Conservation (phyloP, 352 stramenopile genomes). For the Nothophytophthora sp. region DNA sequence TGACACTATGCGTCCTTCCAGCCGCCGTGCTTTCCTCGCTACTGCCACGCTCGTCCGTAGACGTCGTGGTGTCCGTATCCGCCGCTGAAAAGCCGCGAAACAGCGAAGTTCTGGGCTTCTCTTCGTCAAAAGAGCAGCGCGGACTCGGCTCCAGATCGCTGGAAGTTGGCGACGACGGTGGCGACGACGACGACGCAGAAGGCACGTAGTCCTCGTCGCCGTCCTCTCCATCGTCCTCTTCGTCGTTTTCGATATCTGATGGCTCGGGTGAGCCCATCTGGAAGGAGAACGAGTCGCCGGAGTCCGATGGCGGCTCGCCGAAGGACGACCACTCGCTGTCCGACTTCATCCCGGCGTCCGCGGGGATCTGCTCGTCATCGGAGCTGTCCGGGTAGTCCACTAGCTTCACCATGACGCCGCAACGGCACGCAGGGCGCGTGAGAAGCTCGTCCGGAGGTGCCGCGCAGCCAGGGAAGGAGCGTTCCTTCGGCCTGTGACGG, state of each 20-base stretch:
- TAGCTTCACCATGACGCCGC: conserved; percentile 26
- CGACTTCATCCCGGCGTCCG: conserved; percentile 6
- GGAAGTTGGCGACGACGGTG: background rate
- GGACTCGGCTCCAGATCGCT: background rate
- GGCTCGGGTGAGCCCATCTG: conserved; percentile 20
- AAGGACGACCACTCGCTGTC: conserved; percentile 34
- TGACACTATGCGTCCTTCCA: no score
- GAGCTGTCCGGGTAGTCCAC: conserved; percentile 62
- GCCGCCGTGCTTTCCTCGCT: no score
- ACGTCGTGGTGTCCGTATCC: background rate
- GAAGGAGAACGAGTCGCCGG: conserved; percentile 29
- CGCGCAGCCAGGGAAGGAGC: no score
- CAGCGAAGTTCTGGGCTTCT: background rate
- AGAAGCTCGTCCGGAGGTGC: no score
- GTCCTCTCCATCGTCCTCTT: no score
- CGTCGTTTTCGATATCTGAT: no score
- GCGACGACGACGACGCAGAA: conserved; percentile 11
- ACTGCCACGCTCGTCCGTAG: background rate
- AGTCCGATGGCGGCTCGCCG: conserved; percentile 24
- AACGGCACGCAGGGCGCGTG: conserved; percentile 21
- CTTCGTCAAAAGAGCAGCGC: background rate
- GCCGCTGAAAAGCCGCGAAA: background rate
- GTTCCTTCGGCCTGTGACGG: no score
- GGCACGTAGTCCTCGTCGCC: conserved; percentile 33
- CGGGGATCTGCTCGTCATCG: conserved; percentile 31